A percentile compares a stretch with the other conserved stretches of the same genome.
phyloP scores from a whole-genome alignment of 2,329 filamentous ascomycete genomes.

The Penicillium crustosum region DNA sequence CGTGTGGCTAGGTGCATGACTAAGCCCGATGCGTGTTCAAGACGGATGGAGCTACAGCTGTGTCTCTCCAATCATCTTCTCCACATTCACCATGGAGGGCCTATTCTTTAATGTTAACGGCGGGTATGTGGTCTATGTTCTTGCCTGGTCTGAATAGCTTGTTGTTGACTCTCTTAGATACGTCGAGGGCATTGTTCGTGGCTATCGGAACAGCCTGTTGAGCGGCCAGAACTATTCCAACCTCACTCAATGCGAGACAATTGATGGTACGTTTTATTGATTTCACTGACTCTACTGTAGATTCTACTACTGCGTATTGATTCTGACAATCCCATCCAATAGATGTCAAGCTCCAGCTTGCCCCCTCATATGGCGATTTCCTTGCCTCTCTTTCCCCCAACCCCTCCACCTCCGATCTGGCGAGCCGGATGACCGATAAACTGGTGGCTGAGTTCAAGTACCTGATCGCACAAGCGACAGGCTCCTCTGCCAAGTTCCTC shows the following conservation, averaged over 20 bases:
- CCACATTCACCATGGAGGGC: slow-evolving; percentile 68
- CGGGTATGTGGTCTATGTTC: slow-evolving; percentile 60
- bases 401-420: slow-evolving; percentile 91
- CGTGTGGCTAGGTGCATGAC: slow-evolving; percentile 36
- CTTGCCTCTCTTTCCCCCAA: slow-evolving; percentile 91
- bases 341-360: slow-evolving; percentile 98
- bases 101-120: slow-evolving; percentile 93
- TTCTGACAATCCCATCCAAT: slow-evolving; percentile 11
- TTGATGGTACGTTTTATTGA: slow-evolving; percentile 66
- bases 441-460: slow-evolving; percentile 97
- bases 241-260: slow-evolving; percentile 94
- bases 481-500: slow-evolving; percentile 90
- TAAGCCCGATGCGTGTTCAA: slow-evolving; percentile 24
- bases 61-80: slow-evolving; percentile 20
- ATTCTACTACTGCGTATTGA: background rate
- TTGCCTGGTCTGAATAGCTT: background rate
- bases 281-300: background rate
- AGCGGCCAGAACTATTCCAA: slow-evolving; percentile 91
- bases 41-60: slow-evolving; percentile 23
- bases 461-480: slow-evolving; percentile 87
- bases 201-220: slow-evolving; percentile 91
- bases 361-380: slow-evolving; percentile 95
- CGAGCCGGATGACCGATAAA: slow-evolving; percentile 95
- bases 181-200: slow-evolving; percentile 94
- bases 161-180: slow-evolving; percentile 60